phyloP scores from a whole-genome alignment of 78 protist genomes.

The Protostelium mycophagum region DNA sequence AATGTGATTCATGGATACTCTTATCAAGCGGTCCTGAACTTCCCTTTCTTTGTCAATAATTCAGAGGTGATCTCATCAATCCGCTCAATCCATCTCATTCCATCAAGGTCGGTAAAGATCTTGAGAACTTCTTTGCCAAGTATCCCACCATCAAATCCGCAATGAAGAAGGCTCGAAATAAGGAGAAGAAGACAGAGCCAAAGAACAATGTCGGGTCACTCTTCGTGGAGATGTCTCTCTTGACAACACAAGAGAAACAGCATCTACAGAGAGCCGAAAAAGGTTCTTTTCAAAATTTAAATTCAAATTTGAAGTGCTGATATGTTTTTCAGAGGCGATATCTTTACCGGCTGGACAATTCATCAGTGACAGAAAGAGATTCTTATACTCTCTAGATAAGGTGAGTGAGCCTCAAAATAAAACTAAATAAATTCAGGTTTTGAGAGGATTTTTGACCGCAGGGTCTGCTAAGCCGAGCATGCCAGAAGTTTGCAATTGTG shows the following conservation, averaged over 20 bases:
- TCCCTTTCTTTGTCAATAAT: background rate
- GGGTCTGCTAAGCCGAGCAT: background rate
- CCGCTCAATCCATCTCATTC: background rate
- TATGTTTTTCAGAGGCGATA: too few species aligned
- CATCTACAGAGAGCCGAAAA: background rate
- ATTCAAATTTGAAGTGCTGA: too few species aligned
- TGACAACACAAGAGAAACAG: background rate
- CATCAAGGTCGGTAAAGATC: background rate
- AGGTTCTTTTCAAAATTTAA: too few species aligned
- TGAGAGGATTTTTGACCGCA: background rate
- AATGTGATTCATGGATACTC: background rate
- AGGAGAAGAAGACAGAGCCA: background rate
- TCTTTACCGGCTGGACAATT: background rate
- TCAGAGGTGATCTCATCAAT: background rate
- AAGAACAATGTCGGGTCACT: background rate
- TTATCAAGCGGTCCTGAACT: background rate
- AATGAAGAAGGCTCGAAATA: background rate
- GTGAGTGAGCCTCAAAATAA: background rate
- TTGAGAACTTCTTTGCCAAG: background rate
- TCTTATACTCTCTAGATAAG: background rate
- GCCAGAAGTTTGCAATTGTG: background rate
- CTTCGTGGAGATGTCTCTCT: background rate
- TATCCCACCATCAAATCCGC: background rate
- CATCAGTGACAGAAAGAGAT: background rate
- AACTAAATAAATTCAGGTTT: background rate